Conservation (phyloP, 768 basidiomycete species). For the Hypsizygus marmoreus region DNA sequence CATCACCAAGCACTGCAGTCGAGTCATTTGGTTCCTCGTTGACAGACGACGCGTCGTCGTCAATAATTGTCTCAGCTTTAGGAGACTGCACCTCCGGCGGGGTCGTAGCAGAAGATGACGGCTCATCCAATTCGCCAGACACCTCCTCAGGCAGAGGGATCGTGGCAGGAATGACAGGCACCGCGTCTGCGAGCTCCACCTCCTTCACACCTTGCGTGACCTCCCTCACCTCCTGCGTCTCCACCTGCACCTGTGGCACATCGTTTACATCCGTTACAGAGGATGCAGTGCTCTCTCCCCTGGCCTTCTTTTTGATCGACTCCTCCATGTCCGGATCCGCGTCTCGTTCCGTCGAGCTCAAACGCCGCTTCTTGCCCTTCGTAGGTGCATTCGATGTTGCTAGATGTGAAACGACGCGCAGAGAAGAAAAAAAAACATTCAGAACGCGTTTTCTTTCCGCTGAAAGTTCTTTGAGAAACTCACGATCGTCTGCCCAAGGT, state of each 20-base stretch:
- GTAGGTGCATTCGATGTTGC: constrained; percentile 77
- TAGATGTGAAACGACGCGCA: constrained; percentile 28
- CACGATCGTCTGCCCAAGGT: constrained; percentile 79
- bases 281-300: constrained; percentile 41
- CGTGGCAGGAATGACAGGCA: constrained; percentile 31
- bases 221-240: constrained; percentile 61
- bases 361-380: constrained; percentile 65
- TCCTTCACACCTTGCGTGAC: constrained; percentile 71
- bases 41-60: constrained; percentile 12
- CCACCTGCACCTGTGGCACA: constrained; percentile 29
- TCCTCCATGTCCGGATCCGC: constrained; percentile 40
- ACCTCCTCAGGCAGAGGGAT: constrained; percentile 42
- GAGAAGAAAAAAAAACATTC: constrained; percentile 17
- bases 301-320: constrained; percentile 44
- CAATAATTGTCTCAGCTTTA: constrained; percentile 7
- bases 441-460: constrained; percentile 25
- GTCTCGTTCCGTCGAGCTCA: constrained; percentile 51
- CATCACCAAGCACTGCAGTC: not conserved
- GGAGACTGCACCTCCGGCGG: constrained; percentile 16
- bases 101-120: constrained; percentile 22
- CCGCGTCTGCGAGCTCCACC: constrained; percentile 59
- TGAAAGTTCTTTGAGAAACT: constrained; percentile 34
- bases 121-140: constrained; percentile 40
- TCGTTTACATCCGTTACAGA: constrained; percentile 24
- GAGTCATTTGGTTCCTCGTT: constrained; percentile 4